A percentile compares a stretch with the other conserved stretches of the same genome.
Conservation (phyloP, 2,329 filamentous ascomycete species). For the Diaporthe sp. region DNA sequence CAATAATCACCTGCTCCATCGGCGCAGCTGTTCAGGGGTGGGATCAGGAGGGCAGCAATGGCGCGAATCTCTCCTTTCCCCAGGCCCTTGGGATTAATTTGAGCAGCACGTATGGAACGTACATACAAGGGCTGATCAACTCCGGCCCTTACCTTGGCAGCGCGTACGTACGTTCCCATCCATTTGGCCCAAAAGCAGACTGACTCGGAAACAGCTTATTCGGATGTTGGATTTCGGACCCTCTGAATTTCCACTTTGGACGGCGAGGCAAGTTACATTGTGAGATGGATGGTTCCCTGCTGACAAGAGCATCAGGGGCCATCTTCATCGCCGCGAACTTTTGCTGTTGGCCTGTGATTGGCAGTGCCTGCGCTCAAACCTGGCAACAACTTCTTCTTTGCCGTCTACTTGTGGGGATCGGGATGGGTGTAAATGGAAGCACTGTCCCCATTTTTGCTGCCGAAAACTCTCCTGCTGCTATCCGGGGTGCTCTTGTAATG, state of each 20-base stretch:
- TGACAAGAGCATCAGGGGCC: conserved; percentile 40
- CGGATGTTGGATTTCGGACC: conserved; percentile 64
- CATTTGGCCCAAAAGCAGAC: background rate
- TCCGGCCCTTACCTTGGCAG: conserved; percentile 57
- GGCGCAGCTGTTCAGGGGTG: conserved; percentile 67
- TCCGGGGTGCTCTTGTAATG: conserved; percentile 68
- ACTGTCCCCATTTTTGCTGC: conserved; percentile 70
- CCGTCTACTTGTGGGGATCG: conserved; percentile 78
- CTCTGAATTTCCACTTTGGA: conserved; percentile 58
- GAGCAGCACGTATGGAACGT: conserved; percentile 60
- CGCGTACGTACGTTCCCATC: conserved; percentile 44
- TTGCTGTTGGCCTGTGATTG: conserved; percentile 72
- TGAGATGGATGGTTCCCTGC: background rate
- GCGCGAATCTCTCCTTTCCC: conserved; percentile 63
- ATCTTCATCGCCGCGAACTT: conserved; percentile 57
- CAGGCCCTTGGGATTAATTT: conserved; percentile 57
- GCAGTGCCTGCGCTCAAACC: conserved; percentile 73
- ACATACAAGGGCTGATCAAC: conserved; percentile 73
- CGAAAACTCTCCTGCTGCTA: conserved; percentile 65
- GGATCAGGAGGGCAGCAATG: conserved; percentile 63
- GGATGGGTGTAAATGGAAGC: conserved; percentile 76
- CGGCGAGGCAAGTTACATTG: conserved; percentile 52
- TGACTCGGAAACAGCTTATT: conserved; percentile 61
- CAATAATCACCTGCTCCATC: conserved; percentile 65
- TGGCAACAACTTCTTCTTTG: conserved; percentile 78